Evolutionary conservation across 2,329 filamentous ascomycete species (phyloP).

Genomic region (Cylindrodendrum hubeiense): DNA sequence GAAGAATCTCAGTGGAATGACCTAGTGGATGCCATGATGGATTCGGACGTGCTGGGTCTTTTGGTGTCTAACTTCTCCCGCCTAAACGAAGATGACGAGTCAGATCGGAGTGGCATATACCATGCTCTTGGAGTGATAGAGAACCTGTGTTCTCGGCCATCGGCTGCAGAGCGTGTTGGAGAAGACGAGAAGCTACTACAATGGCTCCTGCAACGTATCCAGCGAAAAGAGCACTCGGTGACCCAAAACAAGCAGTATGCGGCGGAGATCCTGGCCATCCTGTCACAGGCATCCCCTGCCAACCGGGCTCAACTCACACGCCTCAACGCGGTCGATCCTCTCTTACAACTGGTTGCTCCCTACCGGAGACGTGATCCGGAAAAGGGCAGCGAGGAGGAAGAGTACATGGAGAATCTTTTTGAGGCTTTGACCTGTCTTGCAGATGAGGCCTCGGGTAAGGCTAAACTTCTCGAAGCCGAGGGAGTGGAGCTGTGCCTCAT

Average conservation of each 20-base stretch:
- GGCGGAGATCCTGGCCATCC: slow-evolving; percentile 89
- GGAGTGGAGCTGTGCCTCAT: slow-evolving; percentile 92
- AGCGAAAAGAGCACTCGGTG: slow-evolving; percentile 74
- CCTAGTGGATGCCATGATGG: slow-evolving; percentile 75
- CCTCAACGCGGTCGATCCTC: slow-evolving; percentile 79
- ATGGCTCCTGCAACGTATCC: slow-evolving; percentile 84
- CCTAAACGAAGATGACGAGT: slow-evolving; percentile 78
- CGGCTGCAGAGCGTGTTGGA: slow-evolving; percentile 79
- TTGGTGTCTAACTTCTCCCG: slow-evolving; percentile 83
- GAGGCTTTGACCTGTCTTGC: slow-evolving; percentile 85
- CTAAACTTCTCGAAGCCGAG: slow-evolving; percentile 88
- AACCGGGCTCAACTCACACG: slow-evolving; percentile 74
- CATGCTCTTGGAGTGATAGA: slow-evolving; percentile 86
- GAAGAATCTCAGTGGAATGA: slow-evolving; percentile 84
- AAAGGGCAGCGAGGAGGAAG: slow-evolving; percentile 89
- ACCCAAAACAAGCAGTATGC: slow-evolving; percentile 96
- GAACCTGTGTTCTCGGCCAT: slow-evolving; percentile 80
- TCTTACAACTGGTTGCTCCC: slow-evolving; percentile 85
- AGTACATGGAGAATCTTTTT: slow-evolving; percentile 95
- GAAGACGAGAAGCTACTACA: slow-evolving; percentile 75
- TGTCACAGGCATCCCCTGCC: slow-evolving; percentile 79
- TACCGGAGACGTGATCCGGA: slow-evolving; percentile 90
- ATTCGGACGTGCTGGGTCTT: slow-evolving; percentile 79
- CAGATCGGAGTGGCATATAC: slow-evolving; percentile 88
- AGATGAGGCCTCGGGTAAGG: slow-evolving; percentile 80